Evolutionary conservation across 106 monocot species (phyloP), one percentile per base, ranked within the genome.

Genomic region (Platanthera guangdongensis): DNA sequence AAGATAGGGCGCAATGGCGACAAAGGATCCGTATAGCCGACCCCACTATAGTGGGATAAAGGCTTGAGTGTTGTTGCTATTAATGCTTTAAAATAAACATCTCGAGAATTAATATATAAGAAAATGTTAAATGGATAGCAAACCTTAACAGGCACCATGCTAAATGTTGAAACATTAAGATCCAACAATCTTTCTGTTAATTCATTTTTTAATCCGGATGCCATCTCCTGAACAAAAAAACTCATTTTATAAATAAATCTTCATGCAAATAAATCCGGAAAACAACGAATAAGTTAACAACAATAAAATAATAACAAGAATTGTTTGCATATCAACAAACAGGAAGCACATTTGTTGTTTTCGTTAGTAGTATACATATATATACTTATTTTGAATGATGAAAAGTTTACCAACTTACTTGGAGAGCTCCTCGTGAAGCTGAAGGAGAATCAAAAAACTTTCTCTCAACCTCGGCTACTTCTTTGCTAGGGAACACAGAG

Each of bases 91-190:
- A 32, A 65, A 71, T 11, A 52, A 73, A 13, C 65, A 15, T 67
- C 7, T 47, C 14, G n/a, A 48, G 7, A 7, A 70, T 15, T 15
- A 70, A 70, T 70, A 70, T 12, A 16, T 28, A 47, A 25, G 47
- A 16, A 15, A 14, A 70, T 48, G 16, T 15, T 14, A 22, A 22
- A 6, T 51, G 50, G 47, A 51, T 19, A 72, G 76, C 84, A 50
- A 54, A 97, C 97, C 93, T 97, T 97, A 62, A 93, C 93, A 48
- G 91, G 97, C 32, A 75, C 82, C 93, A 94, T 91, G 78, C 82
- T 85, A 81, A 94, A 94, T 59, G 77, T 77, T 65, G 93, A 93
- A 76, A 94, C 84, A 79, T 97, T 91, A 75, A 87, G 75, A 49
- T 91, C 86, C 69, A 89, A 74, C 68, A 97, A 86, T 78, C 45